Conservation (phyloP, 2,329 filamentous ascomycete genomes). For the Colletotrichum liriopes region DNA sequence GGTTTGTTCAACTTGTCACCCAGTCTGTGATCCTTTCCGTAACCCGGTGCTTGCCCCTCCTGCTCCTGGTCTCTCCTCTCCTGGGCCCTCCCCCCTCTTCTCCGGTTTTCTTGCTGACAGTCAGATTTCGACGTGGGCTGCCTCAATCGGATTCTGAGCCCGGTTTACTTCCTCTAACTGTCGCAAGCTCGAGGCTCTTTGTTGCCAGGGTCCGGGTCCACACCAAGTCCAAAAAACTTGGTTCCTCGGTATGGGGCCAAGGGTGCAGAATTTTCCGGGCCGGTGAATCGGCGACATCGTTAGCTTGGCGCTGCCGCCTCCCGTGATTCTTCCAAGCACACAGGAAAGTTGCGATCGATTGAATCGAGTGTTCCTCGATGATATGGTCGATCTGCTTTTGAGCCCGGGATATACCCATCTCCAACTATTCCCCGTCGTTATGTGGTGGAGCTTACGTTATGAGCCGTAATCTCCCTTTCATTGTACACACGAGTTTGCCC, state of each 20-base stretch:
- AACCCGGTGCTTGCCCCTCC: not conserved
- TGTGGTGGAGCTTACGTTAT: not conserved
- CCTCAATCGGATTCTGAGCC: constrained; percentile 24
- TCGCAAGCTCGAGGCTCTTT: not conserved
- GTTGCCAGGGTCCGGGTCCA: constrained; percentile 24
- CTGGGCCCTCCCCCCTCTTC: not conserved
- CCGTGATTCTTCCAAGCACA: not conserved
- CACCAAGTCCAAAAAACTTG: constrained; percentile 31
- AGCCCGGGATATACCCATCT: too few species aligned
- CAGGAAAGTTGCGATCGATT: not conserved
- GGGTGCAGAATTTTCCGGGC: constrained; percentile 38
- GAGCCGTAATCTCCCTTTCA: not conserved
- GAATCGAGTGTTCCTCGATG: not conserved
- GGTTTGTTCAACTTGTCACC: constrained; percentile 12
- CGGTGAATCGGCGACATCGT: constrained; percentile 18
- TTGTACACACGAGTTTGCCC: constrained; percentile 1
- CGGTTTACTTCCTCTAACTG: not conserved
- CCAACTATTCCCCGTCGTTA: not conserved
- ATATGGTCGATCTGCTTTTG: not conserved
- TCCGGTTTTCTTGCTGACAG: constrained; percentile 5
- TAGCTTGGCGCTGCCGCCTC: constrained; percentile 29
- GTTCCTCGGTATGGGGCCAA: constrained; percentile 35
- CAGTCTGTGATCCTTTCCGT: not conserved
- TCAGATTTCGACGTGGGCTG: constrained; percentile 17
- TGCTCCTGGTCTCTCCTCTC: not conserved